Percentiles rank a stretch among this genome's conserved stretches.
Evolutionary conservation across 192 early-diverging fungal genomes (phyloP).

Genomic region (Entrophospora sp.): DNA sequence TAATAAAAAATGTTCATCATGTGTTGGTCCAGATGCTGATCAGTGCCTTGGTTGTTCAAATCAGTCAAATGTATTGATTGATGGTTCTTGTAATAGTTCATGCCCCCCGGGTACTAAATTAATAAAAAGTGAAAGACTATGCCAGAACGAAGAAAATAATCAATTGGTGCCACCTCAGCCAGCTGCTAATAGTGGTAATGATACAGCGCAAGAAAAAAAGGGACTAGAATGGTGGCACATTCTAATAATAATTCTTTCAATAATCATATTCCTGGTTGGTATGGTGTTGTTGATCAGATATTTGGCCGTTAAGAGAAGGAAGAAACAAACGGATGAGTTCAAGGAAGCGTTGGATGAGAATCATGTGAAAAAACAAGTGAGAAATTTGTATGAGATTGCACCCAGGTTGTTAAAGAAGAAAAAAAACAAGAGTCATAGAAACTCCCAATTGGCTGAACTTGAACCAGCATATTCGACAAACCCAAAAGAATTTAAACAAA

Average conservation of each 20-base stretch:
- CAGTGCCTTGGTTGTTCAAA: slow-evolving; percentile 17
- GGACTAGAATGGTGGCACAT: slow-evolving; percentile 4
- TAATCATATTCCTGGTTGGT: not conserved
- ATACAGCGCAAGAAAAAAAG: not conserved
- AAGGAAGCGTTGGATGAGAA: slow-evolving; percentile 1
- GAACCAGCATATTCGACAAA: not conserved
- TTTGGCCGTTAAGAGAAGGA: not conserved
- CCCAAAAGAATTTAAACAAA: not conserved
- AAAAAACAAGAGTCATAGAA: too few relatives aligned
- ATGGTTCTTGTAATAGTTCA: slow-evolving; percentile 13
- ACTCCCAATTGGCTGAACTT: too few relatives aligned
- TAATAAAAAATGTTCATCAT: slow-evolving; percentile 11
- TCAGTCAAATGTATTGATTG: not conserved
- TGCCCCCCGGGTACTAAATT: slow-evolving; percentile 5
- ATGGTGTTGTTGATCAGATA: not conserved
- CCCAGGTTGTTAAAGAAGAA: too few relatives aligned
- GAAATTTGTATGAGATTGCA: not conserved
- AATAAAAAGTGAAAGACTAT: not conserved
- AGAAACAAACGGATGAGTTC: slow-evolving; percentile 1
- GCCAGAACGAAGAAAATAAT: not conserved
- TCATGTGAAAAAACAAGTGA: not conserved
- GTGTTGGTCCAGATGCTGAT: not conserved
- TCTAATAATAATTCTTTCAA: not conserved
- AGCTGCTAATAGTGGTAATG: not conserved
- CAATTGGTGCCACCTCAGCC: not conserved